phyloP scores from a whole-genome alignment of 805 yeast species.

The Candida loeiensis region DNA sequence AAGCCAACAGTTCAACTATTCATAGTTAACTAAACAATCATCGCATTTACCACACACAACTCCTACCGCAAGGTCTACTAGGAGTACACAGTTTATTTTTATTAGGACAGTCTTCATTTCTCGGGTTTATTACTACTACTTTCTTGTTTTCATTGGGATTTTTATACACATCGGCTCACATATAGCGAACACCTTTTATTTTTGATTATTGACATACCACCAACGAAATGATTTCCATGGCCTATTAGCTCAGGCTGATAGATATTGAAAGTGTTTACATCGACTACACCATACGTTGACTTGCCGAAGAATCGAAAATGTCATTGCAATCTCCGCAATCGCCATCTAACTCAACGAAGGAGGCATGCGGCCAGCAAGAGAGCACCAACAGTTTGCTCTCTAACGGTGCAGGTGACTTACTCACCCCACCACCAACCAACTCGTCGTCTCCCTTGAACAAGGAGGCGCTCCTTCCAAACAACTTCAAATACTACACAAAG shows the following conservation, averaged over 20 bases:
- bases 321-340: constrained; percentile 8
- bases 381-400: not conserved
- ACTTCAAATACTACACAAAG: constrained; percentile 37
- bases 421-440: constrained; percentile 18
- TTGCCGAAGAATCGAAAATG: constrained; percentile 3
- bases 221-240: not conserved
- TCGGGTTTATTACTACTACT: constrained; percentile 2
- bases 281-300: not conserved
- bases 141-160: constrained; percentile 1
- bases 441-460: constrained; percentile 13
- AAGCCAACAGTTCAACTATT: not conserved
- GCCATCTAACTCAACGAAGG: constrained; percentile 2
- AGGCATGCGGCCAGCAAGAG: not conserved
- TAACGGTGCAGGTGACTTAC: constrained; percentile 7
- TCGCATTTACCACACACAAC: not conserved
- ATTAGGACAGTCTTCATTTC: constrained; percentile 3
- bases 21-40: not conserved
- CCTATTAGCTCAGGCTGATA: not conserved
- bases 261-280: not conserved
- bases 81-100: not conserved
- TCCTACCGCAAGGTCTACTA: constrained; percentile 1
- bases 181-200: not conserved
- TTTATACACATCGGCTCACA: not conserved
- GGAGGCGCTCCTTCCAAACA: constrained; percentile 28
- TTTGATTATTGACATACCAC: constrained; percentile 1